Evolutionary conservation across 2,329 filamentous ascomycete species (phyloP).

Genomic region (Xylariaceae sp.): DNA sequence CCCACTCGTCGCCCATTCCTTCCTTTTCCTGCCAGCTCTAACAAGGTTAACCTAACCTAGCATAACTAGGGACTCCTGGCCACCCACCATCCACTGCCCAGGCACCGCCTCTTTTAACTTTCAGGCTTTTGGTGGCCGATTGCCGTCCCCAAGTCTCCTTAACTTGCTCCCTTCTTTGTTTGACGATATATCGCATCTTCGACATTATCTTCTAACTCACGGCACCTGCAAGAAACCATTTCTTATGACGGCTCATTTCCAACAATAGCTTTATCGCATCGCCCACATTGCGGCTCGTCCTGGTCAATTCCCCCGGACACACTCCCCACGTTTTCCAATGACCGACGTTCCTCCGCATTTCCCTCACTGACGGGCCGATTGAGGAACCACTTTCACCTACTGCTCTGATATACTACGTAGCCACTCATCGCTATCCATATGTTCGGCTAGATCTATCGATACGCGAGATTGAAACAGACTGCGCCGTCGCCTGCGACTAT

Average conservation of each 20-base stretch:
- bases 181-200: too few relatives aligned
- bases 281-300: conserved; percentile 5
- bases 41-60: conserved; percentile 1
- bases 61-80: background rate
- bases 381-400: conserved; percentile 21
- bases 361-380: conserved; percentile 32
- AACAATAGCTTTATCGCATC: conserved; percentile 8
- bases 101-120: background rate
- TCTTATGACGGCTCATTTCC: background rate
- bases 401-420: conserved; percentile 20
- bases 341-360: conserved; percentile 29
- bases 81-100: background rate
- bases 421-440: too few relatives aligned
- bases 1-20: conserved; percentile 13
- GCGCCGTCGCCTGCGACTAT: too few relatives aligned
- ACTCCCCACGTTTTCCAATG: conserved; percentile 28
- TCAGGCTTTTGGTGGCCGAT: too few relatives aligned
- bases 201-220: too few relatives aligned
- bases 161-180: too few relatives aligned
- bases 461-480: background rate
- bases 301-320: conserved; percentile 9
- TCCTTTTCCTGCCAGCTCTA: conserved; percentile 11
- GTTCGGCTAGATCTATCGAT: conserved; percentile 9
- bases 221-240: too few relatives aligned
- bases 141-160: too few relatives aligned